Evolutionary conservation across 2,329 filamentous ascomycete species (phyloP).

Genomic region (Botrytis hyacinthi): DNA sequence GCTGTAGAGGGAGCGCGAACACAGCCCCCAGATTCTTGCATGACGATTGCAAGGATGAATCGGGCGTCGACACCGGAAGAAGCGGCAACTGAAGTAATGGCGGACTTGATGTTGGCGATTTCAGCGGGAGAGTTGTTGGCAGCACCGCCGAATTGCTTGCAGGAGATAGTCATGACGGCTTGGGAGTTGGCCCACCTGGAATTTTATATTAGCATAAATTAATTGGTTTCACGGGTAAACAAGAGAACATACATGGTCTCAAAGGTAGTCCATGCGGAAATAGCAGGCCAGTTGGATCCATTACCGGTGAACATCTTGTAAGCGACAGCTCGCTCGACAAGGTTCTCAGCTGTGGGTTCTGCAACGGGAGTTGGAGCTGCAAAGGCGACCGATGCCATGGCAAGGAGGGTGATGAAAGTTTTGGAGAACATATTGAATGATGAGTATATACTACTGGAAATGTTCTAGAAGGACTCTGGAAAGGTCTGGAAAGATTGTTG

Average conservation of each 20-base stretch:
- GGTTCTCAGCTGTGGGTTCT: background rate
- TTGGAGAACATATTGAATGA: slow-evolving; percentile 8
- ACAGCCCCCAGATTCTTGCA: slow-evolving; percentile 39
- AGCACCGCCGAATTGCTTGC: background rate
- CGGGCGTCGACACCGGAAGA: slow-evolving; percentile 22
- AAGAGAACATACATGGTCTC: slow-evolving; percentile 9
- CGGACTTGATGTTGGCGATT: background rate
- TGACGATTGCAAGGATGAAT: slow-evolving; percentile 40
- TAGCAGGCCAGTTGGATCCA: slow-evolving; percentile 4
- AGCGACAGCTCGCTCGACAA: background rate
- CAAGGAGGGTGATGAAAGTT: background rate
- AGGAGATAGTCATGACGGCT: slow-evolving; percentile 6
- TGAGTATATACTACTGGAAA: background rate
- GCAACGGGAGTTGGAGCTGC: background rate
- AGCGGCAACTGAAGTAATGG: background rate
- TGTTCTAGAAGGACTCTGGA: slow-evolving; percentile 8
- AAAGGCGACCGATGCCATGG: background rate
- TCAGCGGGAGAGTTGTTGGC: slow-evolving; percentile 13
- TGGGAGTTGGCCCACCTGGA: slow-evolving; percentile 17
- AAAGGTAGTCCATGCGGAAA: slow-evolving; percentile 4
- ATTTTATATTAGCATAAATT: background rate
- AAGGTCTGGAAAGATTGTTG: slow-evolving; percentile 9
- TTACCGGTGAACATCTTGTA: slow-evolving; percentile 14
- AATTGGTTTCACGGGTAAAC: too few species aligned
- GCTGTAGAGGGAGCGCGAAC: slow-evolving; percentile 25